Evolutionary conservation across 495 filamentous ascomycete species (phyloP).

Genomic region (Pseudevernia furfuracea): DNA sequence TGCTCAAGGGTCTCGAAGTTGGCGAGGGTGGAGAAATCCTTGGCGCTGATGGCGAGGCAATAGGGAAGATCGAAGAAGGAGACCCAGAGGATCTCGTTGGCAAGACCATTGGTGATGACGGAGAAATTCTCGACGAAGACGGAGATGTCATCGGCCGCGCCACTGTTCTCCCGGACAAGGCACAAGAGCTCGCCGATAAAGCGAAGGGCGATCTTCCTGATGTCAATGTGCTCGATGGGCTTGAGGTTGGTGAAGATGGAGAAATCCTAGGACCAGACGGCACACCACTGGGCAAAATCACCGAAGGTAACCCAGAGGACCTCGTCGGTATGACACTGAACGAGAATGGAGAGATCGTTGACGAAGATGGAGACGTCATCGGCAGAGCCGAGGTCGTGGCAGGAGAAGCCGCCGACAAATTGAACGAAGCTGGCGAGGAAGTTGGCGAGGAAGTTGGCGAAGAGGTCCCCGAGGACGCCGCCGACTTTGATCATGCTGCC

Average conservation of each 20-base stretch:
- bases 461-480: constrained; percentile 28
- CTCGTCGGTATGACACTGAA: constrained; percentile 52
- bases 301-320: constrained; percentile 54
- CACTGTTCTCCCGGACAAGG: constrained; percentile 35
- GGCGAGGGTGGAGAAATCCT: constrained; percentile 37
- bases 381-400: constrained; percentile 49
- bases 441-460: constrained; percentile 22
- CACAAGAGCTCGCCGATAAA: constrained; percentile 27
- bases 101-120: constrained; percentile 46
- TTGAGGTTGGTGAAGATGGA: constrained; percentile 51
- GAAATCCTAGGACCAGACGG: constrained; percentile 48
- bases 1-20: constrained; percentile 62
- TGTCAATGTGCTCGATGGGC: constrained; percentile 47
- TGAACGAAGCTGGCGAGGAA: constrained; percentile 28
- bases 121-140: constrained; percentile 45
- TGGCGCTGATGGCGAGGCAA: constrained; percentile 35
- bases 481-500: constrained; percentile 30
- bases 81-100: constrained; percentile 40
- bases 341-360: constrained; percentile 56
- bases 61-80: constrained; percentile 38
- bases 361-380: constrained; percentile 57
- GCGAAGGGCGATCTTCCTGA: constrained; percentile 34
- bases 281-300: constrained; percentile 48
- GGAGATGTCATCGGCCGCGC: constrained; percentile 44
- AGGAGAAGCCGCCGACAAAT: constrained; percentile 31